A percentile compares a stretch with the other conserved stretches of the same genome.
Conservation (phyloP, 2,329 filamentous ascomycete species). For the Penicillium sp. region DNA sequence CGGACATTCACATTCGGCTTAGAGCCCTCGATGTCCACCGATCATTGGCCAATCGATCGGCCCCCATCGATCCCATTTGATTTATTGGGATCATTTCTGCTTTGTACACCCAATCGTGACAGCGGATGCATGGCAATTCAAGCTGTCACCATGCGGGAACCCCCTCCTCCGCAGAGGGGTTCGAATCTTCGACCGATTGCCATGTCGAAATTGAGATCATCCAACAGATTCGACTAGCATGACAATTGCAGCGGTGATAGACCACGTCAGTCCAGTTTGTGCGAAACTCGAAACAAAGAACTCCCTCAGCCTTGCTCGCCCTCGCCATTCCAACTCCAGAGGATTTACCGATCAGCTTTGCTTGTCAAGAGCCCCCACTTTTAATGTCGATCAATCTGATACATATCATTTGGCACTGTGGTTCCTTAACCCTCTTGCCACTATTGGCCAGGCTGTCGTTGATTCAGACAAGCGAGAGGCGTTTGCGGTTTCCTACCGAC, state of each 20-base stretch:
- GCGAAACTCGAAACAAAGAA: no score
- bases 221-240: neutral
- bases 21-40: constrained; percentile 3
- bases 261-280: no score
- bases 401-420: constrained; percentile 17
- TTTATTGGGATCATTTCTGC: neutral
- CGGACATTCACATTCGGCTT: constrained; percentile 12
- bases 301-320: no score
- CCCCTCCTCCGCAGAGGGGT: constrained; percentile 3
- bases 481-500: no score
- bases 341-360: constrained; percentile 15
- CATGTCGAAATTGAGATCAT: neutral
- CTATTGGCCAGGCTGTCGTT: no score
- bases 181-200: no score
- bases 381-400: constrained; percentile 23
- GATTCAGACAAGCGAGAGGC: no score
- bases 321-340: constrained; percentile 11
- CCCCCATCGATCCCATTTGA: no score
- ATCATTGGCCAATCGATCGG: constrained; percentile 16
- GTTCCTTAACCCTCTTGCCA: constrained; percentile 3
- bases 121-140: constrained; percentile 12
- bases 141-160: constrained; percentile 18
- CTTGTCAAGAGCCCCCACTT: constrained; percentile 9
- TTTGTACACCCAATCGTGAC: constrained; percentile 5
- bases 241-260: no score